Conservation (phyloP, 306 rosid genomes). For the Quercus gilva region DNA sequence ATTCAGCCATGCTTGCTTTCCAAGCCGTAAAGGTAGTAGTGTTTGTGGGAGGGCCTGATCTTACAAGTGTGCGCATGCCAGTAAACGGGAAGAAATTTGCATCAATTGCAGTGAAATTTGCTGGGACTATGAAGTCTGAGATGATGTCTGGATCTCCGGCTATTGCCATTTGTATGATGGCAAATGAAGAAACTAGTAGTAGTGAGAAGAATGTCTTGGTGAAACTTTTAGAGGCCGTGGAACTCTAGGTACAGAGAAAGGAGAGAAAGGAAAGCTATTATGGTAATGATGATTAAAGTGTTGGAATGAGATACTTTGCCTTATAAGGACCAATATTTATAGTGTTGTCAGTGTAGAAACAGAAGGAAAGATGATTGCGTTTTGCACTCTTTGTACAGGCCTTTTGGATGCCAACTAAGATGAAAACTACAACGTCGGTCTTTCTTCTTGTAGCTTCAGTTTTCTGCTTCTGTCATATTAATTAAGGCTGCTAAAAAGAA, state of each 20-base stretch:
- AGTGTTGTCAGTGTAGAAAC: too few species aligned
- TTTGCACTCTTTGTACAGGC: too few species aligned
- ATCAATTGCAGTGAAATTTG: not conserved
- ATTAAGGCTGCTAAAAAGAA: not conserved
- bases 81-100: constrained; percentile 51
- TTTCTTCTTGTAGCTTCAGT: not conserved
- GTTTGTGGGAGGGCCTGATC: not conserved
- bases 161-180: constrained; percentile 22
- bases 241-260: too few species aligned
- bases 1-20: constrained; percentile 41
- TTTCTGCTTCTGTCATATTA: too few species aligned
- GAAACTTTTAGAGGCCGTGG: too few species aligned
- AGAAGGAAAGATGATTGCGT: too few species aligned
- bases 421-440: not conserved
- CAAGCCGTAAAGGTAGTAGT: constrained; percentile 20
- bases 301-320: too few species aligned
- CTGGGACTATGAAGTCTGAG: constrained; percentile 33
- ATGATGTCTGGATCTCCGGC: constrained; percentile 48
- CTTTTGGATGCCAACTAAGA: too few species aligned
- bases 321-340: too few species aligned
- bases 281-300: too few species aligned
- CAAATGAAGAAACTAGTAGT: constrained; percentile 10
- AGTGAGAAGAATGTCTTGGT: constrained; percentile 19
- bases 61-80: constrained; percentile 25
- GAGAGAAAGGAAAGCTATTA: too few species aligned